Base-by-base conservation (phyloP, 1,284 basidiomycete genomes). In the Ganoderma lingzhi region DNA sequence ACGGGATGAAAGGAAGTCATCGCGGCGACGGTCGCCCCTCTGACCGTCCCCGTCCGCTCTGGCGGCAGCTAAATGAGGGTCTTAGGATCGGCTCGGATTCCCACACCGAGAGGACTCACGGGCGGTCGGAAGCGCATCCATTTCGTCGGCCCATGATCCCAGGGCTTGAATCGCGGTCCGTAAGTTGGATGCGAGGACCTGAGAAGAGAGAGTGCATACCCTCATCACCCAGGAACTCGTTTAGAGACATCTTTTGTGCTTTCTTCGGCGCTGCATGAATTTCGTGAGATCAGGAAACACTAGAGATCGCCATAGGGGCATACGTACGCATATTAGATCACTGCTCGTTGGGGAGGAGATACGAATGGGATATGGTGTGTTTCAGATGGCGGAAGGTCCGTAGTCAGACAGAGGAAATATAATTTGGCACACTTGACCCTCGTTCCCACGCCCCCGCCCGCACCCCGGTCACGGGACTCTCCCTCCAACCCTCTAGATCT, bases 91-190 rank as follows among this genome's bases (percentile, higher is more conserved):
- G 55, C 63, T 74, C 68, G 66, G 66, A 62, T 59, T 71, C 63
- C 69, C 58, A 63, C 60, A 66, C 37, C 42, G 15, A 42, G 61
- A 62, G 61, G 45, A 70, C 96, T 85, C 82, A 97, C 96, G 96
- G 78, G 95, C 96, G 75, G 89, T 92, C 32, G 96, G 96, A 70
- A 98, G 86, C 55, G 87, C 78, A 72, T 97, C 96, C 94, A 97
- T 96, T 81, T 97, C 96, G 80, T 97, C 96, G n/a, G 96, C 96
- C 96, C 96, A 98, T 78, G 94, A 96, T 78, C 95, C 95, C 66
- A 94, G 83, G 70, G 89, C 93, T 95, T n/a, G 48, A 41, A 62
- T 53, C 14, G 62, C 32, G 41, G n/a, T 35, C n/a, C 4, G 53
- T 70, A 62, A 71, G 66, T 32, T 41, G 65, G 87, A 91, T 92